These are phyloP conservation scores for Fraxinus xanthoxyloides DNA, from an alignment of 305 asterid species.

Conservation along the genomic window DNA sequence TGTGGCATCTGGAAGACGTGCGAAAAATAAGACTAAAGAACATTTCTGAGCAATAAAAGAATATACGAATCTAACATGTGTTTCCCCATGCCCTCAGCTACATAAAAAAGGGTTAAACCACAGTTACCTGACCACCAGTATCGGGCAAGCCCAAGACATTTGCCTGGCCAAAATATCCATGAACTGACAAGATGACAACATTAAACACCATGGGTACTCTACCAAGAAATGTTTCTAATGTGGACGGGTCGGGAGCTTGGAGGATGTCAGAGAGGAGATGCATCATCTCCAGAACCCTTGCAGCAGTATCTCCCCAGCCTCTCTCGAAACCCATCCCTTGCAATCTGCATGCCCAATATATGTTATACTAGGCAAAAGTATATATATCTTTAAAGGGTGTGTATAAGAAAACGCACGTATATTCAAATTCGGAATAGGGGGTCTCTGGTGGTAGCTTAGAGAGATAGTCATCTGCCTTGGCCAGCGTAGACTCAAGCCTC, in stretches of 20 bases:
- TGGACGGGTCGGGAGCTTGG: slow-evolving; percentile 93
- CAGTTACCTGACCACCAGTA: slow-evolving; percentile 95
- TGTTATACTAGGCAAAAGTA: neutral
- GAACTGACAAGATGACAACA: slow-evolving; percentile 82
- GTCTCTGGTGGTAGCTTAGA: slow-evolving; percentile 64
- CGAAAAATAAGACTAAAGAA: neutral
- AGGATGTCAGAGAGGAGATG: slow-evolving; percentile 88
- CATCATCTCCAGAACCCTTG: slow-evolving; percentile 68
- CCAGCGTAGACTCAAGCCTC: slow-evolving; percentile 72
- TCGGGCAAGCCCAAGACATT: slow-evolving; percentile 96
- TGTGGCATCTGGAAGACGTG: neutral
- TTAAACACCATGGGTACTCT: slow-evolving; percentile 94
- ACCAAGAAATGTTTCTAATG: slow-evolving; percentile 84
- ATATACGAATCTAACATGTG: neutral
- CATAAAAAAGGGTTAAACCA: neutral
- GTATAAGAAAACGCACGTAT: slow-evolving; percentile 49
- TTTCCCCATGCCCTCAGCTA: neutral
- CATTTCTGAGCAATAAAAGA: neutral
- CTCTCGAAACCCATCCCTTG: slow-evolving; percentile 99
- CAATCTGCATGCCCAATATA: slow-evolving; percentile 47
- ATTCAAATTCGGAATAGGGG: slow-evolving; percentile 78
- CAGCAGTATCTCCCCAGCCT: slow-evolving; percentile 97
- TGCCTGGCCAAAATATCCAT: slow-evolving; percentile 98
- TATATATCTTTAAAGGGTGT: neutral
- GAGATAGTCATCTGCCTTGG: slow-evolving; percentile 80